Evolutionary conservation across 768 basidiomycete genomes (phyloP).

Genomic region (Collybia nuda): DNA sequence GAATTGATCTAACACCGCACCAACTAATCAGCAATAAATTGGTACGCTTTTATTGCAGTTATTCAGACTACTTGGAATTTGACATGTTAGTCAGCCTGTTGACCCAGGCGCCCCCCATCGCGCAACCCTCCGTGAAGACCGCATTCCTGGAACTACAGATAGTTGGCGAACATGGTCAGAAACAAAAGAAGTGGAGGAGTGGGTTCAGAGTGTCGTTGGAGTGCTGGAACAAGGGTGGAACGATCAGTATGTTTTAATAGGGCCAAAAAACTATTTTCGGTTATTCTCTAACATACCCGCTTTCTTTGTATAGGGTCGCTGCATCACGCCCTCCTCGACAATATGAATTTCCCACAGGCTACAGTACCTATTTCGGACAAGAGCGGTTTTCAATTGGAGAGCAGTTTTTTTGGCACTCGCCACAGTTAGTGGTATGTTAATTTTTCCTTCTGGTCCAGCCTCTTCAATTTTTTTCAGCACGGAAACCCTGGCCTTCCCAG

Average conservation of each 20-base stretch:
- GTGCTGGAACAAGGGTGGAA: constrained; percentile 89
- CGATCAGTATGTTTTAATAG: constrained; percentile 55
- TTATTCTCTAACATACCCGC: not conserved
- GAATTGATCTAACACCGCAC: constrained; percentile 76
- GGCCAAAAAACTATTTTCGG: not conserved
- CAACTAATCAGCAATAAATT: constrained; percentile 86
- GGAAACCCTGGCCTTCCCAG: constrained; percentile 72
- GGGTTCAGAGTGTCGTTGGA: constrained; percentile 86
- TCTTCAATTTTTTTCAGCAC: constrained; percentile 25
- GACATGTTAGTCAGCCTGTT: constrained; percentile 53
- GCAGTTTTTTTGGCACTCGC: constrained; percentile 80
- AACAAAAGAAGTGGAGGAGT: constrained; percentile 84
- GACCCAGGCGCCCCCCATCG: constrained; percentile 65
- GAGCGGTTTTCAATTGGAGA: constrained; percentile 88
- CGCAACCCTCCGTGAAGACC: constrained; percentile 74
- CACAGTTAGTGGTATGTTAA: constrained; percentile 47
- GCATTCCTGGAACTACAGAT: constrained; percentile 68
- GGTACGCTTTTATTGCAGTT: constrained; percentile 33
- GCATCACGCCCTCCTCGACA: constrained; percentile 55
- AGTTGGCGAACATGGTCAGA: constrained; percentile 85
- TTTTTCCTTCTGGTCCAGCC: not conserved
- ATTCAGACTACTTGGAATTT: constrained; percentile 1
- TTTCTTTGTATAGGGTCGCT: constrained; percentile 45
- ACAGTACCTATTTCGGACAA: constrained; percentile 75
- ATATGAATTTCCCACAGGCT: constrained; percentile 97